Evolutionary conservation across 768 basidiomycete species (phyloP), one percentile per base, ranked within the genome.

Genomic region (Holtermanniella nyarrowii): DNA sequence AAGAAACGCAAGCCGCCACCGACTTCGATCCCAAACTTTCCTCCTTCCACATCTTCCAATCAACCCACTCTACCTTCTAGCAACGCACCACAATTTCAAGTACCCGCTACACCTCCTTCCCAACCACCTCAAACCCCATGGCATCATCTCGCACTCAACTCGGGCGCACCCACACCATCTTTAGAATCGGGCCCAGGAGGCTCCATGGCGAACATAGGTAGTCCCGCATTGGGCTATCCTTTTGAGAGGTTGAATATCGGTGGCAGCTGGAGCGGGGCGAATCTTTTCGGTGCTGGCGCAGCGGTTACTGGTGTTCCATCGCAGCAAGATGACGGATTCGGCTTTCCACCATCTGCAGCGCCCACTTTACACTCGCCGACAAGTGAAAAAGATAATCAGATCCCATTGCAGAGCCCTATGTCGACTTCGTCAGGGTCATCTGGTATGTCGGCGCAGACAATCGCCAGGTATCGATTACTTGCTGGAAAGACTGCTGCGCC

Each of bases 151-250:
- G 67, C 65, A 2, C 61, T 61, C 0, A 55, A 63, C 3, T 66
- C 65, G 0, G 69, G 69, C 11, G 65, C 63, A 16, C 67, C 66
- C 11, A 70, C 68, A 7, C 66, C 66, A 3, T 63, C 61, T 10
- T 43, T 70, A 4, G 66, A 67, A n/a, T 25, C 50, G 24, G 66
- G 66, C 20, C 55, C 60, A 3, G 27, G 47, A 5, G 27, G 26
- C 25, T 23, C 26, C 16, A 22, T 23, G 13, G 50, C 46, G 51
- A 59, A 59, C 31, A 43, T 55, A 46, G 56, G 53, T 49, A 67
- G 65, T 50, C 69, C 69, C 1, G 66, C 68, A 52, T 46, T 71
- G 4, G 69, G 69, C 2, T 66, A 64, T 23, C 69, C 69, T 1
- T 71, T 71, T 48, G 69, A 68, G 50, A 46, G 58, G 31, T 49